phyloP scores from a whole-genome alignment of 164 flowering plant species.

The Vitis amurensis region DNA sequence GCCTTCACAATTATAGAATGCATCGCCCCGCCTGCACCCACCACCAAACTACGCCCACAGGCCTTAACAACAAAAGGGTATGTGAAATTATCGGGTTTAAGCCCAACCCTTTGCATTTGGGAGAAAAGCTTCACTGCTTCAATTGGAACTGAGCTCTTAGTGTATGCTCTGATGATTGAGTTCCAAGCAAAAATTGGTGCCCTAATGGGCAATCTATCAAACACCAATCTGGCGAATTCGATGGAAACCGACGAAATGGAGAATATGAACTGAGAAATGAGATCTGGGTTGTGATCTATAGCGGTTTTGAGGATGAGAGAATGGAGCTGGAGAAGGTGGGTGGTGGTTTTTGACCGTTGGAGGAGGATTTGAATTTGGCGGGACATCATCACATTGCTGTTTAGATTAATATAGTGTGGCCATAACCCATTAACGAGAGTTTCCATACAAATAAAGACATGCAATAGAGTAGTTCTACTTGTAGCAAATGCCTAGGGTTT shows the following conservation, averaged over 20 bases:
- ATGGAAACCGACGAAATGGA: slow-evolving; percentile 30
- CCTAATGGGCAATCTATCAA: slow-evolving; percentile 21
- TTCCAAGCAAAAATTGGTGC: slow-evolving; percentile 54
- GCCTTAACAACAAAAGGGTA: slow-evolving; percentile 53
- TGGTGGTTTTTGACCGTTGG: slow-evolving; percentile 23
- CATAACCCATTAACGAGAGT: too few species aligned
- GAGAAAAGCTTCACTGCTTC: slow-evolving; percentile 38
- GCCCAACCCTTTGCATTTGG: slow-evolving; percentile 23
- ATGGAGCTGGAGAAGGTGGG: slow-evolving; percentile 34
- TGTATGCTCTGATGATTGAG: slow-evolving; percentile 36
- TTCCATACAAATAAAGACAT: too few species aligned
- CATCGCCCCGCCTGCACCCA: slow-evolving; percentile 32
- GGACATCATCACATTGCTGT: slow-evolving; percentile 19
- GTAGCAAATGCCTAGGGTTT: too few species aligned
- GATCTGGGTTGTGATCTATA: slow-evolving; percentile 24
- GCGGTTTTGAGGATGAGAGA: slow-evolving; percentile 44
- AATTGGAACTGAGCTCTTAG: slow-evolving; percentile 32
- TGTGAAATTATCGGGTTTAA: slow-evolving; percentile 46
- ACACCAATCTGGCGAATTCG: slow-evolving; percentile 23
- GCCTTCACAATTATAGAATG: slow-evolving; percentile 44
- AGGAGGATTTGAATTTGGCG: slow-evolving; percentile 28
- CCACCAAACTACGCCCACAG: slow-evolving; percentile 35
- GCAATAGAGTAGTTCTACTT: too few species aligned
- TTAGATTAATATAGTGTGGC: too few species aligned
- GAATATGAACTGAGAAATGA: slow-evolving; percentile 27